Evolutionary conservation across 768 basidiomycete species (phyloP).

Genomic region (Tephrocybe sp.): DNA sequence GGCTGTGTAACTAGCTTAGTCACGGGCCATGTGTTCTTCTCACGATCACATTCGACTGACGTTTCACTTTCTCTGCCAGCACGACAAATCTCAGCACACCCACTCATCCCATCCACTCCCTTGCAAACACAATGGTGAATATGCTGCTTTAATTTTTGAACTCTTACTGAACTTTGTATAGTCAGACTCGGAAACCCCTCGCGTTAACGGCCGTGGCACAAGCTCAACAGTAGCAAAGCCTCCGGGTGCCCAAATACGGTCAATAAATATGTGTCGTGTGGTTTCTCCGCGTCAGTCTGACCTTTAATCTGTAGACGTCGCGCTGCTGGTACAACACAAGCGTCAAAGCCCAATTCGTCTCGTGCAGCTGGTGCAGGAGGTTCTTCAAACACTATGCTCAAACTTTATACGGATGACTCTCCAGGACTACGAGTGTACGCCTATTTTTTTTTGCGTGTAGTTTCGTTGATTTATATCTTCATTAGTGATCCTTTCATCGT

Average conservation of each 20-base stretch:
- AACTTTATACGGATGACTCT: slow-evolving; percentile 97
- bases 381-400: slow-evolving; percentile 97
- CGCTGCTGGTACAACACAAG: slow-evolving; percentile 60
- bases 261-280: slow-evolving; percentile 22
- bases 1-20: not conserved
- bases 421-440: slow-evolving; percentile 96
- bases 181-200: slow-evolving; percentile 81
- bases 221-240: slow-evolving; percentile 64
- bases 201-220: slow-evolving; percentile 40
- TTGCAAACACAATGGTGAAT: slow-evolving; percentile 37
- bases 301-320: slow-evolving; percentile 53
- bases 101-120: slow-evolving; percentile 14
- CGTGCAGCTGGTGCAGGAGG: slow-evolving; percentile 95
- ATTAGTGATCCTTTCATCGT: slow-evolving; percentile 94
- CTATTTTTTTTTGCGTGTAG: no score
- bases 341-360: slow-evolving; percentile 76
- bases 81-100: slow-evolving; percentile 9
- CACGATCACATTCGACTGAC: slow-evolving; percentile 26
- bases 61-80: slow-evolving; percentile 26
- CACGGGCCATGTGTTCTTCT: slow-evolving; percentile 1
- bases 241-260: slow-evolving; percentile 84
- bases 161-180: slow-evolving; percentile 25
- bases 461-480: no score
- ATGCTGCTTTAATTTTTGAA: not conserved
- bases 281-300: slow-evolving; percentile 6